Evolutionary conservation across 1,284 basidiomycete species (phyloP).

Genomic region (Rhodotorula sp.): DNA sequence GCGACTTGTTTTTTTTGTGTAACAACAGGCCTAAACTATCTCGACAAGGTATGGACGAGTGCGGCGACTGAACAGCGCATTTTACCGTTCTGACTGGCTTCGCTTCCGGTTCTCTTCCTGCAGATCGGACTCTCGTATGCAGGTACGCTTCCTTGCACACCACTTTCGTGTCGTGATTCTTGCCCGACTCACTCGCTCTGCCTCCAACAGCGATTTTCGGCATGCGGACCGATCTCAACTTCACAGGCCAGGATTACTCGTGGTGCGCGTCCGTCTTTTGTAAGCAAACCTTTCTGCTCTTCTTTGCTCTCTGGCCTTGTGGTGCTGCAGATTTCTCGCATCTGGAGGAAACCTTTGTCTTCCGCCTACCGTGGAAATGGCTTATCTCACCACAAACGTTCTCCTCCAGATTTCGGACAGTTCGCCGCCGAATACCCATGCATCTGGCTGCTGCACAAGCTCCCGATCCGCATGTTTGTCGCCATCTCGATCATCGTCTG

Average conservation of each 20-base stretch:
- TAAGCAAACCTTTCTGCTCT: neutral
- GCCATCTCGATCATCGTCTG: conserved; percentile 16
- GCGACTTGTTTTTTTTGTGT: neutral
- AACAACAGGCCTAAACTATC: neutral
- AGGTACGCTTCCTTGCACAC: neutral
- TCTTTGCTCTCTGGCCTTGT: neutral
- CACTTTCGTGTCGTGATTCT: too few species aligned
- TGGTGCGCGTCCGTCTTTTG: conserved; percentile 25
- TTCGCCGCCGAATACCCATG: conserved; percentile 16
- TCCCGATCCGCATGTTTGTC: conserved; percentile 21
- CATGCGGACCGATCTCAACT: conserved; percentile 21
- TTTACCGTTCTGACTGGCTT: too few species aligned
- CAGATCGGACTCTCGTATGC: conserved; percentile 28
- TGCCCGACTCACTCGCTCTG: too few species aligned
- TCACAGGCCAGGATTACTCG: conserved; percentile 20
- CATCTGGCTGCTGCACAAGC: conserved; percentile 20
- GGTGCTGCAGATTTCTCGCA: neutral
- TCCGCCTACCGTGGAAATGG: neutral
- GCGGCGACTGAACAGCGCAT: too few species aligned
- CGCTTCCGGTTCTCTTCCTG: neutral
- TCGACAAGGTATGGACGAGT: conserved; percentile 7
- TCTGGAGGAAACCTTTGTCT: neutral
- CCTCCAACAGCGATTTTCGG: conserved; percentile 34
- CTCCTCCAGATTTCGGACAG: conserved; percentile 14
- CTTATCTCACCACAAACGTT: neutral